Evolutionary conservation across 495 filamentous ascomycete genomes (phyloP), one percentile per base, ranked within the genome.

Genomic region (Cudoniella acicularis): DNA sequence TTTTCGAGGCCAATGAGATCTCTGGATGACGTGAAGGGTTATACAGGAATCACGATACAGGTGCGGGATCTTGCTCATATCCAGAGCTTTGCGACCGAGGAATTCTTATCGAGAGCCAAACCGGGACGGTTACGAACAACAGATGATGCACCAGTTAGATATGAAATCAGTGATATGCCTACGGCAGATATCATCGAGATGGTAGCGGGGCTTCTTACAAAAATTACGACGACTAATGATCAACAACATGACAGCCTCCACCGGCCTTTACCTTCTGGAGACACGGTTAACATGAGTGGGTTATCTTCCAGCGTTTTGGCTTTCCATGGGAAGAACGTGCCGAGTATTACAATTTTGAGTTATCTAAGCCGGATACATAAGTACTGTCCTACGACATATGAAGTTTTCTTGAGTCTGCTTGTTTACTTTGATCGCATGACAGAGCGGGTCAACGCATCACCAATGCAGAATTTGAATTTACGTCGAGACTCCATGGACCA

Each of bases 391-490:
- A 98, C 95, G 2, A 98, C 94, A 3, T 99, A 96, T 71, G 94
- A 99, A 73, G 94, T 99, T 0, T 99, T 99, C 65, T 75, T 99
- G 42, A 96, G 91, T 61, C 71, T 99, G 65, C 75, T 99, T 52
- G 91, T 99, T 42, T 99, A 99, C 66, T 99, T 99, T 73, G 94
- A 99, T 69, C 87, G 94, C 27, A 99, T 99, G 94, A 96, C 95
- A 52, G 94, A 97, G 66, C 79, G 90, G 57, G 93, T 99, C 43
- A 99, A 98, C 54, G 59, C 59, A 50, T 17, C 54, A 2, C 62
- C 65, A 9, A 60, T 65, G 51, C 59, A 62, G 45, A 49, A 49
- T 11, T 6, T 63, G 45, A 49, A 49, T 11, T 6, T 63, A 17
- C 54, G 53, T 6, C 43, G 46, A 13, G 61, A 60, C 17, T 30